Conservation (phyloP, 768 basidiomycete genomes). For the Tricholoma hemisulphureum region DNA sequence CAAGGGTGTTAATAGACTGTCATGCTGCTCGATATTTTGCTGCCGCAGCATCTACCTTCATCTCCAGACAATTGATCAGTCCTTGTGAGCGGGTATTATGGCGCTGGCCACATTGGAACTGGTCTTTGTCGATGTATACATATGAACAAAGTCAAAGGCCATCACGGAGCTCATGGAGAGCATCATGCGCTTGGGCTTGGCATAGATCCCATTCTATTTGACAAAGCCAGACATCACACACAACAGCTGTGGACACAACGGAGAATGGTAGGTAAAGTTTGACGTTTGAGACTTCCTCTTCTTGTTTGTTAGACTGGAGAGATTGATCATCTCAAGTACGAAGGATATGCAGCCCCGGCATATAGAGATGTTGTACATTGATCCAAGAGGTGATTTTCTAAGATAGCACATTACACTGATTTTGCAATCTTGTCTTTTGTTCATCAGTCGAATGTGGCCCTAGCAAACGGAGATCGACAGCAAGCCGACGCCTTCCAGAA, state of each 20-base stretch:
- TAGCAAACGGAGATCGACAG: neutral
- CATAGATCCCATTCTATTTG: neutral
- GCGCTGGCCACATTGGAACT: neutral
- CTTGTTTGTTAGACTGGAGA: neutral
- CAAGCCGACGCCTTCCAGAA: neutral
- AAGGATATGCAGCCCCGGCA: neutral
- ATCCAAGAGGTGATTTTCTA: conserved; percentile 2
- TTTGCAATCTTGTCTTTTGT: neutral
- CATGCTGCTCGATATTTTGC: neutral
- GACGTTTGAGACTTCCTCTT: neutral
- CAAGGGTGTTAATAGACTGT: neutral
- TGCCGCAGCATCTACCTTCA: neutral
- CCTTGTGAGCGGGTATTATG: neutral
- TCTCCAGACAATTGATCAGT: neutral
- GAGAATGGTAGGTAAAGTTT: neutral
- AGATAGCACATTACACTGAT: neutral
- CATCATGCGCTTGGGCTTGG: neutral
- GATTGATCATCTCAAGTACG: neutral
- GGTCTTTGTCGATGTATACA: neutral
- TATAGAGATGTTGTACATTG: conserved; percentile 5
- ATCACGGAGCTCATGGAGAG: neutral
- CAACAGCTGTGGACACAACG: neutral
- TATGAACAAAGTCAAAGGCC: neutral
- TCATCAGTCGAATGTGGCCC: neutral
- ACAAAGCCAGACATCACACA: neutral